Evolutionary conservation across 352 stramenopile genomes (phyloP).

Genomic region (Pythium diclinum): DNA sequence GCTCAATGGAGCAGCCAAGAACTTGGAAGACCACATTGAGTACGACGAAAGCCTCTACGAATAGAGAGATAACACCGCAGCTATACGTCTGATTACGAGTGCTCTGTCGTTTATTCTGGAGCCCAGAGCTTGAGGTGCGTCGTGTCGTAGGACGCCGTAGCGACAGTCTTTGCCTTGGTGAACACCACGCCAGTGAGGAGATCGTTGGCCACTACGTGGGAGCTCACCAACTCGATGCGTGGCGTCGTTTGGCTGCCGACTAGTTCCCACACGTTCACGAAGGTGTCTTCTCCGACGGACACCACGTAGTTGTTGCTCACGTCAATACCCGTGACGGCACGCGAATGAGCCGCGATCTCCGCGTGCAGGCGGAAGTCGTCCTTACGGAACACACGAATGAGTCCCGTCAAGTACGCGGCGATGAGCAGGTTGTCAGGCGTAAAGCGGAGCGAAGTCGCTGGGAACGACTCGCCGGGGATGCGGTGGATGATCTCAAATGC

Average conservation of each 20-base stretch:
- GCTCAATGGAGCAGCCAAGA: slow-evolving; percentile 78
- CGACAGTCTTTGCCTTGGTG: slow-evolving; percentile 39
- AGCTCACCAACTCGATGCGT: slow-evolving; percentile 53
- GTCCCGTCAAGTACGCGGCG: slow-evolving; percentile 54
- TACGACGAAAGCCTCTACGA: slow-evolving; percentile 84
- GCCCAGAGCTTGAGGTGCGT: slow-evolving; percentile 70
- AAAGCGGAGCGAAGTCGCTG: slow-evolving; percentile 53
- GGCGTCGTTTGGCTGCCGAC: slow-evolving; percentile 21
- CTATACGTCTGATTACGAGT: neutral
- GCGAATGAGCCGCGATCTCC: slow-evolving; percentile 67
- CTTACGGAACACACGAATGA: slow-evolving; percentile 53
- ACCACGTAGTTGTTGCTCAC: slow-evolving; percentile 45
- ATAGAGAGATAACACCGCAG: slow-evolving; percentile 26
- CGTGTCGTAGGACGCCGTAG: slow-evolving; percentile 65
- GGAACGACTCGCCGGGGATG: slow-evolving; percentile 41
- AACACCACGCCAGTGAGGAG: slow-evolving; percentile 62
- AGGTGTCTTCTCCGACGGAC: slow-evolving; percentile 75
- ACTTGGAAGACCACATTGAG: slow-evolving; percentile 81
- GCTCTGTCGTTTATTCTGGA: slow-evolving; percentile 34
- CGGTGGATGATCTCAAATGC: slow-evolving; percentile 64
- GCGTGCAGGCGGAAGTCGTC: slow-evolving; percentile 48
- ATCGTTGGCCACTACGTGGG: slow-evolving; percentile 59
- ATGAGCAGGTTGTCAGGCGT: slow-evolving; percentile 53
- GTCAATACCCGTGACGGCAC: slow-evolving; percentile 65
- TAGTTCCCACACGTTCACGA: slow-evolving; percentile 77